phyloP scores from a whole-genome alignment of 2,329 filamentous ascomycete genomes.

The Escovopsis sp. region DNA sequence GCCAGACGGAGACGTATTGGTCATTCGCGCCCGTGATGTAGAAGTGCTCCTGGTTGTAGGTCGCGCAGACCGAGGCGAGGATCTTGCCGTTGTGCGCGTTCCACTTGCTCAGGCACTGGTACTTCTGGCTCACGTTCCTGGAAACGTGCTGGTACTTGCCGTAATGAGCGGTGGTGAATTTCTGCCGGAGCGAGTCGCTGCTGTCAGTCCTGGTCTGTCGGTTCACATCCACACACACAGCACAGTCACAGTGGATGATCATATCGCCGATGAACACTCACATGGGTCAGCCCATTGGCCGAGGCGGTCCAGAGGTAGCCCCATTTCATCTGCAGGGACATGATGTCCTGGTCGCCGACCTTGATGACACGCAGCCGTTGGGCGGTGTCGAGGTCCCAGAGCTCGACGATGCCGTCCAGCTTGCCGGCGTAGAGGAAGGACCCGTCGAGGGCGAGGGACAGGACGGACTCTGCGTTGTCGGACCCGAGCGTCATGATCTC shows the following conservation, averaged over 20 bases:
- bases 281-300: slow-evolving; percentile 75
- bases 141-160: slow-evolving; percentile 37
- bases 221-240: too few species aligned
- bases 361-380: slow-evolving; percentile 82
- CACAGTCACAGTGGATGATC: too few species aligned
- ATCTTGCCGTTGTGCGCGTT: slow-evolving; percentile 78
- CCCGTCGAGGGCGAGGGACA: slow-evolving; percentile 75
- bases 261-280: slow-evolving; percentile 27
- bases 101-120: slow-evolving; percentile 65
- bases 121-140: slow-evolving; percentile 57
- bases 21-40: slow-evolving; percentile 93
- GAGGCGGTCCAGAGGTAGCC: slow-evolving; percentile 77
- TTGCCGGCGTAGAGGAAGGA: slow-evolving; percentile 89
- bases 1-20: slow-evolving; percentile 78
- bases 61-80: slow-evolving; percentile 65
- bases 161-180: slow-evolving; percentile 53
- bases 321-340: slow-evolving; percentile 73
- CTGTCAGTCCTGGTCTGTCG: too few species aligned
- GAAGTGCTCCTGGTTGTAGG: slow-evolving; percentile 57
- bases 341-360: slow-evolving; percentile 66
- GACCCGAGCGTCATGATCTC: slow-evolving; percentile 52
- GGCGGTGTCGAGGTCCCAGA: slow-evolving; percentile 92
- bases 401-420: slow-evolving; percentile 72
- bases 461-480: slow-evolving; percentile 47
- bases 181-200: slow-evolving; percentile 23